Evolutionary conservation across 177 flowering plant genomes (phyloP).

Genomic region (Vitis hybrid): DNA sequence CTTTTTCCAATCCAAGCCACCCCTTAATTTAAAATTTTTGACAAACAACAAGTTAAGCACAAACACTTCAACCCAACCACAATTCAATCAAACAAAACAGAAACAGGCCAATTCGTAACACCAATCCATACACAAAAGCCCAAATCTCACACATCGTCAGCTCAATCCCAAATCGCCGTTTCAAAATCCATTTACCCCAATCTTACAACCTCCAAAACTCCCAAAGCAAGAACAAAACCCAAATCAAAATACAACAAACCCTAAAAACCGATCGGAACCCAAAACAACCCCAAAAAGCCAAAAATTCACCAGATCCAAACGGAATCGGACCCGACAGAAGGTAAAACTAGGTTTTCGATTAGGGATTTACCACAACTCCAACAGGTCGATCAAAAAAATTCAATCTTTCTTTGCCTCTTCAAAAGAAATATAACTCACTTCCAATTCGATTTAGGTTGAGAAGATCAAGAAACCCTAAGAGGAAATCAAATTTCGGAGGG

Average conservation of each 20-base stretch:
- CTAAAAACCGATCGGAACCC: not conserved
- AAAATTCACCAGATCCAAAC: not conserved
- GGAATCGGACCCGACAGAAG: not conserved
- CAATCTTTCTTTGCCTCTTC: not conserved
- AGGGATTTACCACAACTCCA: slow-evolving; percentile 3
- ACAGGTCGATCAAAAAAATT: not conserved
- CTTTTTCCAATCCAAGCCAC: not conserved
- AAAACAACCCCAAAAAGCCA: not conserved
- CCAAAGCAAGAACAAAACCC: not conserved
- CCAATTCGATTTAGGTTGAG: not conserved
- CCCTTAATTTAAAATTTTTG: not conserved
- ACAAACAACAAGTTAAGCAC: not conserved
- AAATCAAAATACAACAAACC: not conserved
- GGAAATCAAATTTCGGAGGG: no score
- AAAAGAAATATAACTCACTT: not conserved
- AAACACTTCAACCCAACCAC: not conserved
- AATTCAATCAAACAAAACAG: not conserved
- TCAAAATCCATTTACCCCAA: not conserved
- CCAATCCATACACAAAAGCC: not conserved
- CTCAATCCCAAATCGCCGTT: not conserved
- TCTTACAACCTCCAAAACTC: not conserved
- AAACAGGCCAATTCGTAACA: not conserved
- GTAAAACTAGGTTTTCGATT: not conserved
- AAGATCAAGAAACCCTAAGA: not conserved
- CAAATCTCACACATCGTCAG: not conserved